Evolutionary conservation across 352 stramenopile genomes (phyloP).

Genomic region (Globisporangium mamillatum): DNA sequence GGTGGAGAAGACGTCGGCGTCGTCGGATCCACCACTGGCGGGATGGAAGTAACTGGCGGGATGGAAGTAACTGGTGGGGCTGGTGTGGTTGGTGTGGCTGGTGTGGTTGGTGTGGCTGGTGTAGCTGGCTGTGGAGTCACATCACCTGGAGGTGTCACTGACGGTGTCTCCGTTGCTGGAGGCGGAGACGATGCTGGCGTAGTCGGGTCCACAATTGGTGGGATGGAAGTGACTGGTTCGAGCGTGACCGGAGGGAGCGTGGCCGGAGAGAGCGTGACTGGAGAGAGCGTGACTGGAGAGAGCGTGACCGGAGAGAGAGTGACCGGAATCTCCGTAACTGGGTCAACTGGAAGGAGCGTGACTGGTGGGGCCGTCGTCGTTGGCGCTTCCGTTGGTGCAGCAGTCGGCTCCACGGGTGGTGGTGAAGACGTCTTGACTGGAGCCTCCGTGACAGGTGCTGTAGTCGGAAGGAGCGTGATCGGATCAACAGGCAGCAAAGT

Average conservation of each 20-base stretch:
- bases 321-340: neutral
- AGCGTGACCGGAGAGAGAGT: neutral
- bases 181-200: neutral
- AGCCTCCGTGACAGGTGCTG: neutral
- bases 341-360: neutral
- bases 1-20: constrained; percentile 1
- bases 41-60: neutral
- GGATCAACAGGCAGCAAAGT: constrained; percentile 1
- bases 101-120: neutral
- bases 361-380: constrained; percentile 18
- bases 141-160: neutral
- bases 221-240: neutral
- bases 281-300: neutral
- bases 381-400: constrained; percentile 16
- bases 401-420: constrained; percentile 9
- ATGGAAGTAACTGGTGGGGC: neutral
- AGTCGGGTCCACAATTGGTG: neutral
- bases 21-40: neutral
- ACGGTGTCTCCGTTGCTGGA: constrained; percentile 16
- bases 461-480: constrained; percentile 16
- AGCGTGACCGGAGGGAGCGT: neutral
- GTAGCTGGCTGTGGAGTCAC: too few species aligned
- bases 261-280: constrained; percentile 8
- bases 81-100: neutral
- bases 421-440: neutral